Evolutionary conservation across 495 filamentous ascomycete species (phyloP), one percentile per base, ranked within the genome.

Genomic region (Aspergillus kassunensis): DNA sequence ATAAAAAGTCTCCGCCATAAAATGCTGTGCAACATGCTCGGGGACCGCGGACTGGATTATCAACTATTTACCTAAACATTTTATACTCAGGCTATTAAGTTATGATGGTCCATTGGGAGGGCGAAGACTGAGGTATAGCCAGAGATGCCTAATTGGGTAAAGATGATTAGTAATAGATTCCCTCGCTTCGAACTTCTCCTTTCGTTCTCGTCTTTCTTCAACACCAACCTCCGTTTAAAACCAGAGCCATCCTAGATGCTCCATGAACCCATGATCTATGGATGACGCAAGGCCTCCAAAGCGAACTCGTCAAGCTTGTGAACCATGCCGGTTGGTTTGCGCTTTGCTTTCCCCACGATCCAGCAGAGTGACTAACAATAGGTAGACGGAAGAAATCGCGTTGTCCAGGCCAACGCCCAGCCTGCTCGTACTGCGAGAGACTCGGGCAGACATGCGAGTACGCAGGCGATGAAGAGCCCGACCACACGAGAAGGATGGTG

Each of bases 241-340:
- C n/a, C n/a, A n/a, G n/a, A n/a, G n/a, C n/a, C n/a, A n/a, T n/a
- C n/a, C n/a, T n/a, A n/a, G n/a, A n/a, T n/a, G n/a, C n/a, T n/a
- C n/a, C n/a, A n/a, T n/a, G n/a, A n/a, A n/a, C n/a, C n/a, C n/a
- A n/a, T n/a, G n/a, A 27, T 49, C 33, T 18, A 44, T 31, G 39
- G 40, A 51, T 12, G 29, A 24, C 13, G 25, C 49, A 29, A 23
- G 49, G 11, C 49, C 49, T 5, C 10, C 39, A 20, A 51, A 51
- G 21, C 39, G 49, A 11, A 51, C 40, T 13, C 49, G 40, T 35
- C 49, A 51, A 31, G 49, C 49, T 10, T 51, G 49, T 20, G 49
- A 51, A 25, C 49, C 44, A 44, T 51, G 49, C 39, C 36, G 49
- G 49, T 51, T 12, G 23, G 48, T 2, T 48, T n/a, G 8, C 13